These are phyloP conservation scores for Colletotrichum sp. DNA, from an alignment of 2,329 filamentous ascomycete species.

Conservation along the genomic window DNA sequence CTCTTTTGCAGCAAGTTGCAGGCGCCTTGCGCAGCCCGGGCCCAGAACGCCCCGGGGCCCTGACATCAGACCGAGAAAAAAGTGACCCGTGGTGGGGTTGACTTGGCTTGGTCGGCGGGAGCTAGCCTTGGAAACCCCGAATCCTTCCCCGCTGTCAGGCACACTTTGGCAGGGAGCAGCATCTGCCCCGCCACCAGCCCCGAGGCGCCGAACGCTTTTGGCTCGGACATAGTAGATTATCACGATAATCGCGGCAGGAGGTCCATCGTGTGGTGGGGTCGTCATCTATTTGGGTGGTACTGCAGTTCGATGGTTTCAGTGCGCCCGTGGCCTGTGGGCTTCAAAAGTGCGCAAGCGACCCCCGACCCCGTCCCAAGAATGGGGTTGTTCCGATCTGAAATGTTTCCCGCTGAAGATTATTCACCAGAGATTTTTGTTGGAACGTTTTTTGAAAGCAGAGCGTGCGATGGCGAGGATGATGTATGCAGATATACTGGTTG, in stretches of 20 bases:
- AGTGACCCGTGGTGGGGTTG: background rate
- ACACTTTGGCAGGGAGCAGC: background rate
- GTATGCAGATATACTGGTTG: background rate
- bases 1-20: background rate
- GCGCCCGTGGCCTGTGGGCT: background rate
- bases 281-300: background rate
- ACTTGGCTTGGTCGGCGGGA: background rate
- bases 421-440: background rate
- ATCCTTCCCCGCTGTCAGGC: slow-evolving; percentile 7
- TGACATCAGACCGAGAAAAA: slow-evolving; percentile 15
- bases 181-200: slow-evolving; percentile 7
- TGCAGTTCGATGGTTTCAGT: background rate
- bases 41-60: background rate
- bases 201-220: slow-evolving; percentile 6
- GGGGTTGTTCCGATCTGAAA: background rate
- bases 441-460: background rate
- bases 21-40: background rate
- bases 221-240: slow-evolving; percentile 17
- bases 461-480: background rate
- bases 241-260: slow-evolving; percentile 13
- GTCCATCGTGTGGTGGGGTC: background rate
- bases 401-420: background rate
- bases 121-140: slow-evolving; percentile 8
- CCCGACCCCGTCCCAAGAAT: background rate
- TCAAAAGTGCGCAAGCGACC: background rate